Evolutionary conservation across 345 rosid genomes (phyloP).

Genomic region (Sonneratia caseolaris): DNA sequence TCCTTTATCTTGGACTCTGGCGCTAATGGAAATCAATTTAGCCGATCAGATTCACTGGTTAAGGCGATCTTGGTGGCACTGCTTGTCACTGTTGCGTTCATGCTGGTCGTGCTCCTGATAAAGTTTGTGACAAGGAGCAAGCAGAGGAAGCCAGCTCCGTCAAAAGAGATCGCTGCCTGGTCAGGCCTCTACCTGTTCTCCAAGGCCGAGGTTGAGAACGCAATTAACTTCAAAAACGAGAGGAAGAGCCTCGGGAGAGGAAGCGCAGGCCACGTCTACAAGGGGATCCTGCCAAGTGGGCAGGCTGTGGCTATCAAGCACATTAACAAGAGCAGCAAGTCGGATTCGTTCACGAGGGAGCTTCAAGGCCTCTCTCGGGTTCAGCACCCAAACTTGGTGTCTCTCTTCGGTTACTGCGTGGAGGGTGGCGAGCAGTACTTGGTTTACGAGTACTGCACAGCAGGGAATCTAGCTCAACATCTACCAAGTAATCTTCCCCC

Average conservation of each 20-base stretch:
- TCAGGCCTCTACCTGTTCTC: conserved; percentile 46
- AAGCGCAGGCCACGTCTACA: conserved; percentile 50
- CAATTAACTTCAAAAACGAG: conserved; percentile 26
- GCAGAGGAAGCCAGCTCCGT: conserved; percentile 7
- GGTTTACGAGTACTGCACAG: conserved; percentile 49
- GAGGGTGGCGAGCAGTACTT: conserved; percentile 47
- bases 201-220: conserved; percentile 47
- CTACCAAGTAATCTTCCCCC: conserved; percentile 31
- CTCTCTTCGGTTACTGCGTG: conserved; percentile 45
- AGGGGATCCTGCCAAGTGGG: conserved; percentile 53
- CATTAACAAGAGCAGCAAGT: conserved; percentile 24
- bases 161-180: conserved; percentile 8
- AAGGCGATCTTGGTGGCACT: conserved; percentile 19
- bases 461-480: conserved; percentile 51
- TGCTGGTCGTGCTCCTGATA: conserved; percentile 23
- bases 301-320: conserved; percentile 52
- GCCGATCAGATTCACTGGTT: conserved; percentile 22
- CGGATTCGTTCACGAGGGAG: conserved; percentile 41
- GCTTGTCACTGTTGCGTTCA: conserved; percentile 16
- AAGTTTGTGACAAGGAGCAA: conserved; percentile 19
- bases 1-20: not conserved
- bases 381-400: conserved; percentile 52
- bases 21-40: conserved; percentile 7
- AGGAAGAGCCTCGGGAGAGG: conserved; percentile 37
- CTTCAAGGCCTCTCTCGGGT: conserved; percentile 47